A percentile compares a stretch with the other conserved stretches of the same genome.
Conservation (phyloP, 2,329 filamentous ascomycete genomes). For the Sporothrix sp. region DNA sequence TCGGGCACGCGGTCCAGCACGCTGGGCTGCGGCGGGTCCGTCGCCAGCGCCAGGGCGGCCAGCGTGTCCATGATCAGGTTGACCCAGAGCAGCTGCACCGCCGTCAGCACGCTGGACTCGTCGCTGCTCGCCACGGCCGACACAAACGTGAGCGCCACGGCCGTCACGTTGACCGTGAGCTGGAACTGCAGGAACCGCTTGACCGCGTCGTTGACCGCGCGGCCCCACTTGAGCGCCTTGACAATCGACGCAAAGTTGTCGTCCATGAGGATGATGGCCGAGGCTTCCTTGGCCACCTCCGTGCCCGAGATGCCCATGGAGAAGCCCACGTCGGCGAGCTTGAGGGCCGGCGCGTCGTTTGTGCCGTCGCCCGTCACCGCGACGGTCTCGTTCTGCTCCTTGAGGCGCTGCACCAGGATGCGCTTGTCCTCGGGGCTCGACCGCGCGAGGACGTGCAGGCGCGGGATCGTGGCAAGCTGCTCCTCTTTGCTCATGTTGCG, state of each 20-base stretch:
- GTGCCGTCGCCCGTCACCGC: constrained; percentile 78
- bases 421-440: constrained; percentile 72
- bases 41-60: constrained; percentile 77
- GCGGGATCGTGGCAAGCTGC: constrained; percentile 58
- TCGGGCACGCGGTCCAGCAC: constrained; percentile 68
- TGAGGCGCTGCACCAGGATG: constrained; percentile 59
- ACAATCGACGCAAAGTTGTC: constrained; percentile 84
- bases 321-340: constrained; percentile 73
- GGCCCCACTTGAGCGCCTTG: constrained; percentile 72
- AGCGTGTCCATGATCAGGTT: constrained; percentile 98
- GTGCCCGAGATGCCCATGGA: constrained; percentile 80
- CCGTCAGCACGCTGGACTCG: constrained; percentile 69
- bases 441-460: constrained; percentile 60
- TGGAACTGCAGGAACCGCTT: constrained; percentile 71
- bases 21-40: constrained; percentile 75
- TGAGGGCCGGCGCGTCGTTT: constrained; percentile 73
- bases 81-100: constrained; percentile 90
- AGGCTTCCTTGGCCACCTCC: constrained; percentile 77
- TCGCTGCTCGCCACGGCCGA: constrained; percentile 64
- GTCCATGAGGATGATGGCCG: constrained; percentile 78
- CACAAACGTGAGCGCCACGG: constrained; percentile 78
- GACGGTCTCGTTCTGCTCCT: constrained; percentile 65
- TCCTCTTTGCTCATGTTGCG: constrained; percentile 58
- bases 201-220: constrained; percentile 66
- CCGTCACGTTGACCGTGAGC: constrained; percentile 84